Evolutionary conservation across 163 green algal genomes (phyloP).

Genomic region (Chlorella variabilis): DNA sequence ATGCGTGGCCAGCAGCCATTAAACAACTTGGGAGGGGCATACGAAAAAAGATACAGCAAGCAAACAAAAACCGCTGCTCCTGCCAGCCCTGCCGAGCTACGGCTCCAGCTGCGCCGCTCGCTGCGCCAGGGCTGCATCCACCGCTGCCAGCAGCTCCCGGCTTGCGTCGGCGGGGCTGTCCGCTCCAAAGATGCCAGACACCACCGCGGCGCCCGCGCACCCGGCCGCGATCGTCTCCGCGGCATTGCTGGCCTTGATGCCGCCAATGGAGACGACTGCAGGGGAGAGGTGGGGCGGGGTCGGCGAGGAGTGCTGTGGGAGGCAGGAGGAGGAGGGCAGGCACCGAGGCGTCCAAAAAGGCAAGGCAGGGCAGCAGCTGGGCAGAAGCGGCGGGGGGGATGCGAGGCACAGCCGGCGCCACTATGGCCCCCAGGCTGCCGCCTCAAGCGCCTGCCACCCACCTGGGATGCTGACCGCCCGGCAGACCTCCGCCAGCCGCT

Average conservation of each 20-base stretch:
- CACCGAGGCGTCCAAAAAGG: no score
- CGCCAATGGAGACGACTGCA: slow-evolving; percentile 93
- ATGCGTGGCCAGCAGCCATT: no score
- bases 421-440: no score
- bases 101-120: background rate
- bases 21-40: no score
- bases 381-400: no score
- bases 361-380: background rate
- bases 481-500: slow-evolving; percentile 74
- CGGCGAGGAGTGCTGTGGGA: no score
- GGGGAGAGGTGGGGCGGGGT: background rate
- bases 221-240: slow-evolving; percentile 56
- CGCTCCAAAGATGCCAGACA: slow-evolving; percentile 82
- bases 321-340: no score
- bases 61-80: no score
- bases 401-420: no score
- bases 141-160: slow-evolving; percentile 2
- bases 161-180: slow-evolving; percentile 18
- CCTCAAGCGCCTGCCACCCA: background rate
- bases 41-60: no score
- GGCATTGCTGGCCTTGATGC: slow-evolving; percentile 77
- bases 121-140: slow-evolving; percentile 23
- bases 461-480: slow-evolving; percentile 7
- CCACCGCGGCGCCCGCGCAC: slow-evolving; percentile 80
- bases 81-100: no score